Evolutionary conservation across 768 basidiomycete genomes (phyloP).

Genomic region (Rhizopogon roseolus): DNA sequence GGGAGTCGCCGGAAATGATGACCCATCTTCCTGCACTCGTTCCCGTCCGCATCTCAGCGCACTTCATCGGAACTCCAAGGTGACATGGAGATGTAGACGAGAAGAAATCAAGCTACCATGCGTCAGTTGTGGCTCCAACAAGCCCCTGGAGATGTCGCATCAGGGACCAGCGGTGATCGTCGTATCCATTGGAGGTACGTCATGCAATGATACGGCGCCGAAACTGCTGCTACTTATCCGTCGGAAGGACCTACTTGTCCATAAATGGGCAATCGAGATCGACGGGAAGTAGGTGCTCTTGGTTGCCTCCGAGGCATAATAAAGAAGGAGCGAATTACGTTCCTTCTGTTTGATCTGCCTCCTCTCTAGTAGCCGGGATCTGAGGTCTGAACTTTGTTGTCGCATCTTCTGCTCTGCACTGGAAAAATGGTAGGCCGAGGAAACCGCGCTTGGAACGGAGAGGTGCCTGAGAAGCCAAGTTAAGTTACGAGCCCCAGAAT

Average conservation of each 20-base stretch:
- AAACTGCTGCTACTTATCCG: background rate
- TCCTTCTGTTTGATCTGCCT: too few relatives aligned
- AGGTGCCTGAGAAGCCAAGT: constrained; percentile 4
- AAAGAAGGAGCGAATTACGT: too few relatives aligned
- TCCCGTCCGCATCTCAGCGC: background rate
- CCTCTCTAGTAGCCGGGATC: background rate
- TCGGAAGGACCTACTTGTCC: background rate
- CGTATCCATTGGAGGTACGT: background rate
- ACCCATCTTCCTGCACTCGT: too few relatives aligned
- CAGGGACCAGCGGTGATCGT: background rate
- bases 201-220: background rate
- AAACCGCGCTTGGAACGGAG: background rate
- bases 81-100: constrained; percentile 18
- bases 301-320: too few relatives aligned
- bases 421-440: constrained; percentile 7
- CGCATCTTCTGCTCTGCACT: background rate
- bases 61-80: constrained; percentile 12
- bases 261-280: background rate
- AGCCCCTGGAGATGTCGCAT: constrained; percentile 17
- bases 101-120: constrained; percentile 9
- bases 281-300: background rate
- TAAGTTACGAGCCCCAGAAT: background rate
- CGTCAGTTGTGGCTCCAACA: constrained; percentile 9
- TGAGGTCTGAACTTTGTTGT: background rate
- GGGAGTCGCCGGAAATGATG: constrained; percentile 18